A percentile compares a stretch with the other conserved stretches of the same genome.
Conservation (phyloP, 176 grass and related monocot genomes). For the Chloris gayana region DNA sequence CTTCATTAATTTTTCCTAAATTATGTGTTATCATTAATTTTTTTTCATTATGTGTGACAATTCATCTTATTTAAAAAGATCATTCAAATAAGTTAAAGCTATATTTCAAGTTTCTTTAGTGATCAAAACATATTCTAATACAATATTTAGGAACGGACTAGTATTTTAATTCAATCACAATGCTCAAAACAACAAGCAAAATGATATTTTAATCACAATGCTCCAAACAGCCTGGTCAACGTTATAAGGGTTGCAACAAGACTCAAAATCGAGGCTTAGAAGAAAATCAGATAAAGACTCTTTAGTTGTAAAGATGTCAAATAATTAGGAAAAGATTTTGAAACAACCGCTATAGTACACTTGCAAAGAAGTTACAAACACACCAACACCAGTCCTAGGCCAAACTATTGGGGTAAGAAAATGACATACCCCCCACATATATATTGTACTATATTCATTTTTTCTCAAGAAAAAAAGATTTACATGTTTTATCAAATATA, state of each 20-base stretch:
- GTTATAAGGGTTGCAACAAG: background rate
- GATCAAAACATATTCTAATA: too few species aligned
- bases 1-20: too few species aligned
- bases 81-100: too few species aligned
- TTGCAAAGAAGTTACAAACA: slow-evolving; percentile 40
- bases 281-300: background rate
- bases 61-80: too few species aligned
- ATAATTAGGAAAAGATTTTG: background rate
- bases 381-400: background rate
- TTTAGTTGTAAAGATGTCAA: background rate
- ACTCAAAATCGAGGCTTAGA: background rate
- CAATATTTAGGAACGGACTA: background rate
- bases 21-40: too few species aligned
- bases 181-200: background rate
- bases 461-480: slow-evolving; percentile 26
- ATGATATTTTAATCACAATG: background rate
- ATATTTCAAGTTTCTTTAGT: too few species aligned
- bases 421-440: background rate
- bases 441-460: background rate
- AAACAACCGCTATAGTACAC: background rate
- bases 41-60: too few species aligned
- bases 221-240: background rate
- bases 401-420: background rate
- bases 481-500: slow-evolving; percentile 33
- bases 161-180: background rate